phyloP scores from a whole-genome alignment of 1,284 basidiomycete species.

The Sanguinoderma infundibulare region DNA sequence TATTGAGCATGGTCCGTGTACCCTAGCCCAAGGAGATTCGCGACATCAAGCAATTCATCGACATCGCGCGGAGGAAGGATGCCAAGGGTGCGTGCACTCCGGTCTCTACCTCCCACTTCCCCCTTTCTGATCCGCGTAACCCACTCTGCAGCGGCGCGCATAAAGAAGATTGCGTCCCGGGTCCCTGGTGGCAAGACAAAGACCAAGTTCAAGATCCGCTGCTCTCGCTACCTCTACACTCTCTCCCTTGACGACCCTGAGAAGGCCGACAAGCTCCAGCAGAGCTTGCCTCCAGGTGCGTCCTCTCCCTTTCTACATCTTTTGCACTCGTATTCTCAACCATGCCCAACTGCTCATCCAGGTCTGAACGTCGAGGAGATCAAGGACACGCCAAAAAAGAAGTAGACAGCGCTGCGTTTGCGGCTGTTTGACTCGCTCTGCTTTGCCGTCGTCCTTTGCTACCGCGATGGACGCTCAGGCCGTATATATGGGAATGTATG shows the following conservation, averaged over 20 bases:
- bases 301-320: conserved; percentile 17
- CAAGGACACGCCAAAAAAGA: conserved; percentile 69
- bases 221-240: conserved; percentile 98
- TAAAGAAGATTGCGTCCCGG: conserved; percentile 89
- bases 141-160: conserved; percentile 78
- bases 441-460: conserved; percentile 9
- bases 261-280: conserved; percentile 98
- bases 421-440: background rate
- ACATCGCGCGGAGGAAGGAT: conserved; percentile 92
- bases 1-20: background rate
- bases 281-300: conserved; percentile 93
- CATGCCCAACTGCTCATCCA: conserved; percentile 31
- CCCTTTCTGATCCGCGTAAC: conserved; percentile 17
- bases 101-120: conserved; percentile 22
- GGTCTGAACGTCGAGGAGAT: conserved; percentile 71
- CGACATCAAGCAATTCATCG: conserved; percentile 99
- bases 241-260: conserved; percentile 94
- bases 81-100: conserved; percentile 63
- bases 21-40: conserved; percentile 93
- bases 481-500: conserved; percentile 27
- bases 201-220: conserved; percentile 99
- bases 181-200: conserved; percentile 75
- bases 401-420: conserved; percentile 46
- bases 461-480: conserved; percentile 8
- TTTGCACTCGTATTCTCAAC: background rate